Evolutionary conservation across 2,329 filamentous ascomycete species (phyloP), one percentile per base, ranked within the genome.

Genomic region (Plectosphaerella sp.): DNA sequence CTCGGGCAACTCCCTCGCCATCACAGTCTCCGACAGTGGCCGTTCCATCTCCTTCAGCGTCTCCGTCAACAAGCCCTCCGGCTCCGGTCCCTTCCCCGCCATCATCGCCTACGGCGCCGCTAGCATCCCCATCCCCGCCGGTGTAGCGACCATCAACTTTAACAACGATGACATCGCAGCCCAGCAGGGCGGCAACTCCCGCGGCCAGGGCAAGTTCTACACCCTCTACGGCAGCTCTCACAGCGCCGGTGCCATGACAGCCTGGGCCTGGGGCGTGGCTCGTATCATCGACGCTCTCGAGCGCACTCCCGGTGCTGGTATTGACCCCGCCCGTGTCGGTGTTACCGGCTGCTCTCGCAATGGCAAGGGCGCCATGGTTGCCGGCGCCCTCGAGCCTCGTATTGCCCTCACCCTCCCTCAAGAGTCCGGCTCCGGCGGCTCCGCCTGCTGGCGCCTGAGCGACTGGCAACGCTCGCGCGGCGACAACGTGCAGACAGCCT

Each of bases 331-430:
- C 1, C 59, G 61, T 3, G 58, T 72, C 14, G 76, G 72, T 36
- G 74, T 79, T 4, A 78, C 75, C 11, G 75, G 76, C 14, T 79
- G 76, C 64, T 77, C 75, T 22, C 71, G 75, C 22, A 76, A 78
- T 57, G 76, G 75, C 45, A 79, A 79, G 61, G 76, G 76, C 22
- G 75, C 76, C 11, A 65, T 79, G 16, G 71, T 78, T 5, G 74
- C 75, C 3, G 74, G 73, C 1, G 76, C 76, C 1, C 67, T 79
- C 28, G 76, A 78, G 49, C 60, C 67, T 22, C 72, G 76, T 39
- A 71, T 79, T 52, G 74, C 74, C 14, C 70, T 79, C 6, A 75
- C 72, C 9, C 62, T 79, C 12, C 74, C 75, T 1, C 74, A 79
- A 58, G 76, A 79, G 57, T 75, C 72, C 10, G 76, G 75, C 16